Base-by-base conservation (phyloP, 768 basidiomycete genomes). In the Saitozyma podzolica region DNA sequence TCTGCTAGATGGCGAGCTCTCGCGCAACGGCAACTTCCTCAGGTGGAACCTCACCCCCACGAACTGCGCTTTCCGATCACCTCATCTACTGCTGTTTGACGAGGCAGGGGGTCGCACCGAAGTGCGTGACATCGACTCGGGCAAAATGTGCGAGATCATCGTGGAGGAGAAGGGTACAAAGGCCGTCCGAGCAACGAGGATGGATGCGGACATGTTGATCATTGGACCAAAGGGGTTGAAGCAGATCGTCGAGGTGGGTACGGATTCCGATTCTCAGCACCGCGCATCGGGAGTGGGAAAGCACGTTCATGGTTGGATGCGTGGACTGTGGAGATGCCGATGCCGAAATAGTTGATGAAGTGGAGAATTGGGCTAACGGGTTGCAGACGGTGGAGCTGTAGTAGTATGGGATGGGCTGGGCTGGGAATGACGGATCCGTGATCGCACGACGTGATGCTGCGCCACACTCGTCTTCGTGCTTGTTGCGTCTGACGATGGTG, bases 41-140 rank as follows among this genome's bases (percentile, higher is more conserved):
- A 58, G 72, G 16, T 76, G 75, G 75, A 74, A 74, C 43, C 59
- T 76, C 14, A 65, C 58, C 0, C 72, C 75, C 6, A 63, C 75
- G 37, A 69, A 74, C 48, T 54, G 62, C 9, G 63, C 67, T 13
- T 73, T 63, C 58, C 58, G 64, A 50, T 59, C 54, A 8, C 75
- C 75, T 9, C 56, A 72, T 57, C 50, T 74, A 0, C 51, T 76
- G 1, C 59, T 76, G 3, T 76, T 72, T 40, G 75, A 76, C 40
- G 72, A 74, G 39, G 48, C 58, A 13, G 63, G 62, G 9, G 68
- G 64, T 8, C 51, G 65, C 20, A 65, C 56, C 9, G 75, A 76
- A 60, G 66, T 76, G 9, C 50, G 75, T 9, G 66, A 76, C 61
- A 62, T 74, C 4, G 55, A 42, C 8, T 61, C 50, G 13, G 75